Conservation (phyloP, 352 stramenopile genomes). For the Globisporangium abappressorium region DNA sequence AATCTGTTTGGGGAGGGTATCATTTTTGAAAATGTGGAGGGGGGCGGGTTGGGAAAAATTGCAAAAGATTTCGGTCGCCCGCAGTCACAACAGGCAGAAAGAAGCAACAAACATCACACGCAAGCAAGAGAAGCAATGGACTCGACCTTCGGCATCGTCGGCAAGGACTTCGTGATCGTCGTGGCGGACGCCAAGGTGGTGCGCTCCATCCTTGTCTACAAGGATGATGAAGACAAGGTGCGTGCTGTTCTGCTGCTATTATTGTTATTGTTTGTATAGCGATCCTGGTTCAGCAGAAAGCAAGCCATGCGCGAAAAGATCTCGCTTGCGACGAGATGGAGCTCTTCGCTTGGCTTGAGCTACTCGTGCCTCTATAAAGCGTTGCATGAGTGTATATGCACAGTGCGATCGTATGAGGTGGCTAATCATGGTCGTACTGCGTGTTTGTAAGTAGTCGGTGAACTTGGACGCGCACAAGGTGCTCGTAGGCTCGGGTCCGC, state of each 20-base stretch:
- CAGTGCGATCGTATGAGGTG: not conserved
- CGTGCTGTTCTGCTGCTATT: not conserved
- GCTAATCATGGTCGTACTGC: not conserved
- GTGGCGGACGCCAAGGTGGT: slow-evolving; percentile 88
- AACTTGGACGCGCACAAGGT: slow-evolving; percentile 82
- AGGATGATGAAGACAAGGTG: slow-evolving; percentile 92
- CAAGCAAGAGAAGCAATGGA: slow-evolving; percentile 50
- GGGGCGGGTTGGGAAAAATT: not conserved
- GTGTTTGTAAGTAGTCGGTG: slow-evolving; percentile 34
- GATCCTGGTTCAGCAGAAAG: not conserved
- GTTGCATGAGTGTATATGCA: not conserved
- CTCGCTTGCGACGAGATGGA: not conserved
- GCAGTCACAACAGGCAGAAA: not conserved
- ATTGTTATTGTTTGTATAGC: not conserved
- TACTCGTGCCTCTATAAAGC: not conserved
- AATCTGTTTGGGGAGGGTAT: too few species aligned
- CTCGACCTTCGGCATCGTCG: slow-evolving; percentile 87
- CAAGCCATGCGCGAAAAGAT: not conserved
- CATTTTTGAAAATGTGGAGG: not conserved
- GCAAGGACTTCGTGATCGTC: slow-evolving; percentile 91
- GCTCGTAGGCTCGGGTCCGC: slow-evolving; percentile 68
- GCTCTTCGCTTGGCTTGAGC: slow-evolving; percentile 1
- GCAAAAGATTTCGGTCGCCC: slow-evolving; percentile 10
- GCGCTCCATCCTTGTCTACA: slow-evolving; percentile 92
- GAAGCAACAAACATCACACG: not conserved